phyloP scores from a whole-genome alignment of 192 early-diverging fungal genomes.

The Diversispora epigaea region DNA sequence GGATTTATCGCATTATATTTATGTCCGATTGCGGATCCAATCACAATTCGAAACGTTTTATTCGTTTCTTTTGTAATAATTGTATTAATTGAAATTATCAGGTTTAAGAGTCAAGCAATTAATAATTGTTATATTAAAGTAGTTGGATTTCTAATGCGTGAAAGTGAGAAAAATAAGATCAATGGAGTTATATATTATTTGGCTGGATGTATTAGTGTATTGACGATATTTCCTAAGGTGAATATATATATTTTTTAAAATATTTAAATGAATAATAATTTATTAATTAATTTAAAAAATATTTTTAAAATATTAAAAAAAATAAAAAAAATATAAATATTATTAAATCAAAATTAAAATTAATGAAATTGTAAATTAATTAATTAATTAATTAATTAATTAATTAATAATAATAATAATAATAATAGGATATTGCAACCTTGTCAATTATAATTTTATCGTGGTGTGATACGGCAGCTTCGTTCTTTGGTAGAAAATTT shows the following conservation, averaged over 20 bases:
- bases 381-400: not conserved
- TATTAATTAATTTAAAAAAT: too few relatives aligned
- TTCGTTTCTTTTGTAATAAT: slow-evolving; percentile 32
- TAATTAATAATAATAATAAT: slow-evolving; percentile 34
- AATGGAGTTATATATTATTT: slow-evolving; percentile 50
- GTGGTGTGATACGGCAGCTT: slow-evolving; percentile 52
- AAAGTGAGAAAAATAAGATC: slow-evolving; percentile 38
- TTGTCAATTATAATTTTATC: slow-evolving; percentile 48
- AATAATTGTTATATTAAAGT: slow-evolving; percentile 40
- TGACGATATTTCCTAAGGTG: slow-evolving; percentile 31
- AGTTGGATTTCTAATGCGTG: slow-evolving; percentile 47
- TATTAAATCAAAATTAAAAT: not conserved
- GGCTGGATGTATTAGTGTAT: slow-evolving; percentile 33
- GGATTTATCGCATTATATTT: slow-evolving; percentile 44
- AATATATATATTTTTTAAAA: not conserved
- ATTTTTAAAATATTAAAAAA: too few relatives aligned
- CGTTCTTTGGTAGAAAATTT: slow-evolving; percentile 41
- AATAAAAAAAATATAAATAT: not conserved
- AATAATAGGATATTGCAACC: slow-evolving; percentile 40
- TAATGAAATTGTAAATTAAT: too few relatives aligned
- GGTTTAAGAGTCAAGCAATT: slow-evolving; percentile 40
- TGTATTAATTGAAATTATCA: slow-evolving; percentile 38
- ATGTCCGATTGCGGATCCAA: slow-evolving; percentile 30
- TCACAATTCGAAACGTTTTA: slow-evolving; percentile 28
- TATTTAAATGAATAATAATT: not conserved